Percentiles rank a stretch among this genome's conserved stretches.
phyloP scores from a whole-genome alignment of 2,329 filamentous ascomycete genomes.

The Camillea tinctor region DNA sequence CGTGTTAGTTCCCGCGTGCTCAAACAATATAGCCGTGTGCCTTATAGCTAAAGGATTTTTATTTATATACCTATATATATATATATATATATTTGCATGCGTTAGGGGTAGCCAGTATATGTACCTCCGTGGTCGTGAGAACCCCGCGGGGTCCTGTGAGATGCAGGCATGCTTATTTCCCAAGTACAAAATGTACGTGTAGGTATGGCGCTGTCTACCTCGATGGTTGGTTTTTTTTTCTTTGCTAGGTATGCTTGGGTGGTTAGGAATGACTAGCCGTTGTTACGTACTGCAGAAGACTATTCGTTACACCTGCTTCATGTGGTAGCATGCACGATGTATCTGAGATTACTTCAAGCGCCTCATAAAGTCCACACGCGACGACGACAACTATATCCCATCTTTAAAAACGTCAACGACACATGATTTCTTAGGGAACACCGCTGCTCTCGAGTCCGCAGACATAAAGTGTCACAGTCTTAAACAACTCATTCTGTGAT shows the following conservation, averaged over 20 bases:
- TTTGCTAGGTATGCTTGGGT: slow-evolving; percentile 12
- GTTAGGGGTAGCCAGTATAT: slow-evolving; percentile 20
- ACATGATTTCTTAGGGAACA: slow-evolving; percentile 1
- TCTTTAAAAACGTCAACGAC: not conserved
- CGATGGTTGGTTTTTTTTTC: slow-evolving; percentile 2
- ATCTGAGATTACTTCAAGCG: slow-evolving; percentile 19
- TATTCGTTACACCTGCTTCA: slow-evolving; percentile 28
- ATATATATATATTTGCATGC: slow-evolving; percentile 19
- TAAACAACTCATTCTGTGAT: not conserved
- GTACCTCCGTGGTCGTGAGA: slow-evolving; percentile 10
- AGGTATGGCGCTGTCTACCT: slow-evolving; percentile 13
- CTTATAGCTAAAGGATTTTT: no score
- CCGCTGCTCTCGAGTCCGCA: slow-evolving; percentile 9
- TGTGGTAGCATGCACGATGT: slow-evolving; percentile 29
- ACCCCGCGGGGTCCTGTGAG: slow-evolving; percentile 16
- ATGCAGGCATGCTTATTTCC: slow-evolving; percentile 15
- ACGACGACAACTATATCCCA: not conserved
- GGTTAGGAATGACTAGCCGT: slow-evolving; percentile 18
- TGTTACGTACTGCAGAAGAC: slow-evolving; percentile 24
- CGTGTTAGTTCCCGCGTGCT: not conserved
- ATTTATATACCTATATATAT: no score
- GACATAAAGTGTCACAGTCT: slow-evolving; percentile 5
- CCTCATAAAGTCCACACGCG: slow-evolving; percentile 3
- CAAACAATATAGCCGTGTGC: slow-evolving; percentile 4
- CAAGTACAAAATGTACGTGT: slow-evolving; percentile 8